Base-by-base conservation (phyloP, 306 rosid species). In the Chamaecrista fasciculata region DNA sequence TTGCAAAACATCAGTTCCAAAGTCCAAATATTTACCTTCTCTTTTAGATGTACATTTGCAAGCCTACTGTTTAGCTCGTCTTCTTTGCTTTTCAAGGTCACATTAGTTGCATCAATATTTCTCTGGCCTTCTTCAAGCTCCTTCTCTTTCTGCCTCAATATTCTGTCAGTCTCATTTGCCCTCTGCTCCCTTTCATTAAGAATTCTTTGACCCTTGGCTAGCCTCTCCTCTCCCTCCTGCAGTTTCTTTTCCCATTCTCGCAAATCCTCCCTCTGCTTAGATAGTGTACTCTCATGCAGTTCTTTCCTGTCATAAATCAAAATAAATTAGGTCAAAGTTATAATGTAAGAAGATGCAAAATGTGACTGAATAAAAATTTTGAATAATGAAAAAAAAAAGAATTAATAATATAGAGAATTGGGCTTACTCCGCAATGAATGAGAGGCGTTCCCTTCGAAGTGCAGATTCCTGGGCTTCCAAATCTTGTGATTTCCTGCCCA, bases 161-260 rank as follows among this genome's bases (percentile, higher is more conserved):
- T 60, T 85, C 61, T 82, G 61, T 91, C 99, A 47, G 55, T 85
- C 79, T 90, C 99, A 78, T 86, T 90, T 51, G 91, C 87, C 77
- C 96, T 85, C 72, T 91, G 92, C 90, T 94, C 99, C 77, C 97
- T 91, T 79, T 94, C 96, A 66, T 88, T 94, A 67, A 94, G 79
- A 79, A 85, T 77, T 76, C 73, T 82, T 82, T 94, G 99, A 73
- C 94, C 89, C 75, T 84, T 86, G 20, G 91, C 86, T 68, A 90
- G 84, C 83, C 98, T 90, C 63, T 94, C 99, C 60, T 94, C 97
- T 57, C 95, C 99, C 78, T 90, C 95, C 59, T 89, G 96, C 73
- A 88, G 67, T 79, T 90, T 88, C 65, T 82, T 90, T 86, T 90
- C 99, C 99, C 99, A 94, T 67, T 94, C 97, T 60, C 85, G 80